phyloP scores from a whole-genome alignment of 371 early-diverging fungal species.

The Dinochytrium kinnereticum region DNA sequence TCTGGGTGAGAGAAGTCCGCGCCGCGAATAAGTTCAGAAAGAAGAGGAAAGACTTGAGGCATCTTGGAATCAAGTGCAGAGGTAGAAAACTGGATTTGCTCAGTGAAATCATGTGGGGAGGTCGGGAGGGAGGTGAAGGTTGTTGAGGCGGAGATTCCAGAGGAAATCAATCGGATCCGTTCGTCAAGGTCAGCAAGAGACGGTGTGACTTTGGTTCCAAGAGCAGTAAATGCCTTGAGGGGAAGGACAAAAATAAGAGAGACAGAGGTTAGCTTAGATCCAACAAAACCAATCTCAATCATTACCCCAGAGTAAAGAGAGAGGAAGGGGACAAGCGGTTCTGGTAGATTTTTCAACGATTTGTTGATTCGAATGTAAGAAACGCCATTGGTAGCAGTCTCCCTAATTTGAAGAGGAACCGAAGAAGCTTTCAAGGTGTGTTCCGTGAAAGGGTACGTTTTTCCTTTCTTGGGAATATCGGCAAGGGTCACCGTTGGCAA shows the following conservation, averaged over 20 bases:
- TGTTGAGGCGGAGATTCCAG: constrained; percentile 71
- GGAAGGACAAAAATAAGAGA: too few relatives aligned
- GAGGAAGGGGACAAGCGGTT: constrained; percentile 72
- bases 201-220: constrained; percentile 75
- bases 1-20: constrained; percentile 5
- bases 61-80: constrained; percentile 29
- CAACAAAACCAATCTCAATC: constrained; percentile 28
- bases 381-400: constrained; percentile 88
- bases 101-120: too few relatives aligned
- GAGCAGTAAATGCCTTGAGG: constrained; percentile 78
- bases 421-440: constrained; percentile 10
- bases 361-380: constrained; percentile 84
- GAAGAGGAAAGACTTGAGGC: constrained; percentile 11
- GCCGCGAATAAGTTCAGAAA: constrained; percentile 27
- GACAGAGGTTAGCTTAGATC: too few relatives aligned
- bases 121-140: constrained; percentile 2
- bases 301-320: constrained; percentile 79
- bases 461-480: constrained; percentile 72
- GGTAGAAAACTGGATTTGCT: constrained; percentile 15
- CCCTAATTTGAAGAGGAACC: constrained; percentile 76
- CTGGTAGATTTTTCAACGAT: constrained; percentile 63
- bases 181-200: constrained; percentile 88
- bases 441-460: constrained; percentile 60
- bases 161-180: constrained; percentile 82
- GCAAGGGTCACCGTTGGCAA: constrained; percentile 80